Base-by-base conservation (phyloP, 805 yeast species). In the Metschnikowia similis region DNA sequence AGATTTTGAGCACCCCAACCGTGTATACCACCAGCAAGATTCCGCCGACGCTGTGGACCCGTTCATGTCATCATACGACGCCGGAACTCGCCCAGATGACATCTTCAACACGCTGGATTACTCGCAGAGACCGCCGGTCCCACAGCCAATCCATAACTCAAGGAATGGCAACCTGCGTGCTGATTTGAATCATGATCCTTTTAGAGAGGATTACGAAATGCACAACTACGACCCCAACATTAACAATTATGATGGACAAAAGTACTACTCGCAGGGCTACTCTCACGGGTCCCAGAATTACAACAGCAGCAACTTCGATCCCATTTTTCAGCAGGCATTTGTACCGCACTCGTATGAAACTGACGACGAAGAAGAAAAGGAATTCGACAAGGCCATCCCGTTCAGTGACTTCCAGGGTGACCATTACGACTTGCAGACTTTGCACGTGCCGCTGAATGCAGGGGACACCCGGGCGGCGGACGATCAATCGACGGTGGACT, bases 291-390 rank as follows among this genome's bases (percentile, higher is more conserved):
- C 56, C 42, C 44, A 29, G 17, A 30, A 30, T 28, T 30, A 41
- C n/a, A 41, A 32, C 17, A 31, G 6, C 21, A 26, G 30, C 11
- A 41, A 26, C 36, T 32, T n/a, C 13, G 37, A 41, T n/a, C 45
- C 36, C 36, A 31, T 32, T n/a, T 71, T 61, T 50, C 59, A 62
- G 49, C 73, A 69, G 57, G 69, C 76, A n/a, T 73, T 73, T 53
- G 76, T 71, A 11, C 76, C 76, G 13, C 68, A 72, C 56, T 71
- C 66, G 13, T 70, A 73, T 50, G 74, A 68, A 34, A 72, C 66
- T 10, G 46, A 43, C 21, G 73, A 70, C 17, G 75, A 71, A 43
- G 66, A 61, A 27, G 76, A 72, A 32, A 73, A 70, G 48, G 72
- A 70, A 45, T 72, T 65, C 43, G 77, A 73, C 55, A 66, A 67